Base-by-base conservation (phyloP, 2,329 filamentous ascomycete genomes). In the Hypoxylon sp. region DNA sequence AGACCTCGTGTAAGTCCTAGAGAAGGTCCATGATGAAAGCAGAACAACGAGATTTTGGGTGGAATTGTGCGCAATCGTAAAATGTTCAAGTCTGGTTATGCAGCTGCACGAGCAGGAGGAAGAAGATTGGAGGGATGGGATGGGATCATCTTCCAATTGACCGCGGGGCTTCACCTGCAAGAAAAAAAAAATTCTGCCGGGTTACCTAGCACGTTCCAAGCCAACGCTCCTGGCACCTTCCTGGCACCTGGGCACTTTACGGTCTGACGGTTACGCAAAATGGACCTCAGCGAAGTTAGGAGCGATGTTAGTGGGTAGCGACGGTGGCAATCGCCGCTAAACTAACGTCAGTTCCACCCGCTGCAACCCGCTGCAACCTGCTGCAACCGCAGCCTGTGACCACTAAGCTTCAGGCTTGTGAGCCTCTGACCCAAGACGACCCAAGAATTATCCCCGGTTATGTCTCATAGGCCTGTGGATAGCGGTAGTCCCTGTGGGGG, bases 11-110 rank as follows among this genome's bases (percentile, higher is more conserved):
- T 42, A 37, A 61, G 54, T 31, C 39, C 60, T 68, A 72, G 65
- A 70, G 67, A 62, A 72, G 64, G 55, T 72, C 68, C 70, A 72
- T 72, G 48, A 27, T 59, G 64, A 64, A 54, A 55, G 19, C 52
- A 11, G 31, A 56, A 54, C 53, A 64, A 56, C 52, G 50, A 66
- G 32, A n/a, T 55, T 68, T 64, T 62, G 37, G 47, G 56, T 17
- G 27, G 46, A 67, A 64, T 53, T 68, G 68, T 70, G 68, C 61
- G 61, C 54, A 55, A 68, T 68, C 31, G 47, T 47, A 48, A 47
- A 60, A 52, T 50, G 35, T 67, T 60, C 44, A 67, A 67, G 57
- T 71, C 42, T 71, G 66, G 61, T 64, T 65, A 54, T 48, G 39
- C 62, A 27, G 58, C 61, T 68, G 65, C 66, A 68, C 53, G 31